Percentiles rank a stretch among this genome's conserved stretches.
Conservation (phyloP, 148 eudicot species). For the Fagopyrum tataricum region DNA sequence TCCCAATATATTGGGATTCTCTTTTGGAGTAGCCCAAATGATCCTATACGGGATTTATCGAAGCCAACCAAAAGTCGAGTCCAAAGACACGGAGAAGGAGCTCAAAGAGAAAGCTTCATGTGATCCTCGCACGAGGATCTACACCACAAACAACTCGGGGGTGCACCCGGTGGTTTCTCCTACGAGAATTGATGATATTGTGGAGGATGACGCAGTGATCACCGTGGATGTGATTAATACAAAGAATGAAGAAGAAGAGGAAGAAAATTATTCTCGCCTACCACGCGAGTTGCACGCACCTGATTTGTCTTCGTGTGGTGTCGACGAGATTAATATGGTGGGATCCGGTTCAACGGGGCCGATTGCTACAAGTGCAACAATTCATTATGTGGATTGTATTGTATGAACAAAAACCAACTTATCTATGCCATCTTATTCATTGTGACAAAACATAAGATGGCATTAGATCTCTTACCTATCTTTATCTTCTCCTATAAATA, state of each 20-base stretch:
- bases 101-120: neutral
- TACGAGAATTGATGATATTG: neutral
- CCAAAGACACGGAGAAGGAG: constrained; percentile 15
- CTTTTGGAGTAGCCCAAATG: constrained; percentile 69
- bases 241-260: neutral
- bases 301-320: neutral
- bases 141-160: neutral
- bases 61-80: constrained; percentile 12
- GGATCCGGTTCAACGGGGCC: neutral
- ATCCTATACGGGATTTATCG: constrained; percentile 48
- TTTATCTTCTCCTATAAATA: too few relatives aligned
- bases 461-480: too few relatives aligned
- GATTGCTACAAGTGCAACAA: neutral
- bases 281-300: neutral
- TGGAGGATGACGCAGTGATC: neutral
- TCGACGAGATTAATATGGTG: neutral
- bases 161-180: neutral
- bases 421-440: too few relatives aligned
- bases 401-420: neutral
- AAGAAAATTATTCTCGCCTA: neutral
- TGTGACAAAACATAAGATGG: too few relatives aligned
- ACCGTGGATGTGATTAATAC: too few relatives aligned
- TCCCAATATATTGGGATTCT: constrained; percentile 66
- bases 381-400: constrained; percentile 8
- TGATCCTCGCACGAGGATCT: neutral